These are phyloP conservation scores for Quercus dentata DNA, from an alignment of 306 rosid species.

Conservation along the genomic window DNA sequence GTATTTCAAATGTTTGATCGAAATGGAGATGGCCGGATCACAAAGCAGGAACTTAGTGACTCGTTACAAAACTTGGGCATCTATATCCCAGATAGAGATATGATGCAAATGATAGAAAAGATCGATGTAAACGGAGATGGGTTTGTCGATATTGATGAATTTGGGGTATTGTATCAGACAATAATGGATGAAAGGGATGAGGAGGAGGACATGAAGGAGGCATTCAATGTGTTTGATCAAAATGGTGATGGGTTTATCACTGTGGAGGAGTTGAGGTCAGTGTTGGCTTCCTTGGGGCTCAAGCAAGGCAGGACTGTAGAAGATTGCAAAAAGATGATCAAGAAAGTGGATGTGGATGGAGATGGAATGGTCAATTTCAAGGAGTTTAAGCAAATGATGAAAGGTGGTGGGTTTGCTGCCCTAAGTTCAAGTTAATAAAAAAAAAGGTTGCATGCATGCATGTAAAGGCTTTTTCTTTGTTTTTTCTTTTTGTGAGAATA, in stretches of 20 bases:
- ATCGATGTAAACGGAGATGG: background rate
- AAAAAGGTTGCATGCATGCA: background rate
- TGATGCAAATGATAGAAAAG: slow-evolving; percentile 2
- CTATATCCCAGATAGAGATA: background rate
- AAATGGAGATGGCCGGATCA: background rate
- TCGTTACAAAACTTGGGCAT: background rate
- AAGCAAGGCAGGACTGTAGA: slow-evolving; percentile 4
- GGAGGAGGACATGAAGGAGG: slow-evolving; percentile 1
- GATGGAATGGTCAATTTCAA: slow-evolving; percentile 2
- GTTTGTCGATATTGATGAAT: background rate
- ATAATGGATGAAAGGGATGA: background rate
- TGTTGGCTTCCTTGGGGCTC: background rate
- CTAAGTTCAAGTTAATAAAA: background rate
- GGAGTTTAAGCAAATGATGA: slow-evolving; percentile 8
- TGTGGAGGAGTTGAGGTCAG: slow-evolving; percentile 3
- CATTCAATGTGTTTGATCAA: background rate
- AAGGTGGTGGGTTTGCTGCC: background rate
- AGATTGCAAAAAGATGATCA: background rate
- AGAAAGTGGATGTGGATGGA: background rate
- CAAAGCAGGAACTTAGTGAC: background rate
- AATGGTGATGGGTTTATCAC: background rate
- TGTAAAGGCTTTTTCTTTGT: background rate
- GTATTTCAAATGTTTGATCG: background rate
- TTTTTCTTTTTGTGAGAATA: background rate
- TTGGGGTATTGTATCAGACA: background rate